These are phyloP conservation scores for Trifolium dubium DNA, from an alignment of 306 rosid genomes.

Conservation along the genomic window DNA sequence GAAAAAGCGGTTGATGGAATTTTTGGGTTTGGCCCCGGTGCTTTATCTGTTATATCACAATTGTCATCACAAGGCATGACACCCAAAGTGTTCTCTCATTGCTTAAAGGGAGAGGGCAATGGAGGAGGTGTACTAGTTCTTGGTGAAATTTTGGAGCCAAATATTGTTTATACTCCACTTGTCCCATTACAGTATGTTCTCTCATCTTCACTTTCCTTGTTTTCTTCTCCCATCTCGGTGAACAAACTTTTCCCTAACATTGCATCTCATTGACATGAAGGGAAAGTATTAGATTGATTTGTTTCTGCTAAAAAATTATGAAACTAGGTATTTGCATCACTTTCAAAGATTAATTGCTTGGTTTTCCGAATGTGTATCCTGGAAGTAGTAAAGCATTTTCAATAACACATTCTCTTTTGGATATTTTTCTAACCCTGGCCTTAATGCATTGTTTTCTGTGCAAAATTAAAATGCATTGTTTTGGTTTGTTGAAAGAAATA, in stretches of 20 bases:
- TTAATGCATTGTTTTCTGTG: not conserved
- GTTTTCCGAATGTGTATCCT: slow-evolving; percentile 4
- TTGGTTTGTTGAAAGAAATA: slow-evolving; percentile 7
- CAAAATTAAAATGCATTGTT: not conserved
- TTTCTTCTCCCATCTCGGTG: slow-evolving; percentile 28
- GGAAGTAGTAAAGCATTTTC: slow-evolving; percentile 34
- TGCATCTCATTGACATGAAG: slow-evolving; percentile 24
- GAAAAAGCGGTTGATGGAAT: slow-evolving; percentile 93
- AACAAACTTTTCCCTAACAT: not conserved
- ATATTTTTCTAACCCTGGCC: not conserved
- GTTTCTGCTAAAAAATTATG: too few species aligned
- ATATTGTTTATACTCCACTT: slow-evolving; percentile 87
- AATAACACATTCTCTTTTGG: not conserved
- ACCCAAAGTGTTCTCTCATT: slow-evolving; percentile 90
- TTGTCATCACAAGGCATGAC: slow-evolving; percentile 73
- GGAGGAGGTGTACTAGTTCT: slow-evolving; percentile 95
- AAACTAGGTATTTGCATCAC: not conserved
- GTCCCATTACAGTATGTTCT: slow-evolving; percentile 87
- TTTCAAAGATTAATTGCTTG: slow-evolving; percentile 8
- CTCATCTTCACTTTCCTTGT: slow-evolving; percentile 35
- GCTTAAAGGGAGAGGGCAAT: slow-evolving; percentile 81
- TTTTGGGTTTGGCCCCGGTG: slow-evolving; percentile 89
- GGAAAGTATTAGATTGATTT: slow-evolving; percentile 7
- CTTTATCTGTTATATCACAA: slow-evolving; percentile 83
- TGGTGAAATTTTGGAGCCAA: slow-evolving; percentile 96